Base-by-base conservation (phyloP, 2,329 filamentous ascomycete genomes). In the Ceratocystis alfenasii region DNA sequence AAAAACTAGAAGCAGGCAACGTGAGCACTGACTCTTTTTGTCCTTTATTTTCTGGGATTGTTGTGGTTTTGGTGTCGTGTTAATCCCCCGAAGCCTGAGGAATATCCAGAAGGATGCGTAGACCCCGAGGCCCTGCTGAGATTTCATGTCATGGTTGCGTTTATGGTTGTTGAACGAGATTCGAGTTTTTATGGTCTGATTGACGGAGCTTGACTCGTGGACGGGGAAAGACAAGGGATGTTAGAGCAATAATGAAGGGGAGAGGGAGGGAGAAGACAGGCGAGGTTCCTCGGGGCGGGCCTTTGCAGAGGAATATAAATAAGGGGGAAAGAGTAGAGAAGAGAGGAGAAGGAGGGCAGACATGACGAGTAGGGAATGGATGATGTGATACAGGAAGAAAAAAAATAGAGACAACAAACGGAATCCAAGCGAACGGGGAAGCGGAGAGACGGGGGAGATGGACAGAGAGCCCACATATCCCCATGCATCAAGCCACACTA, bases 21-120 rank as follows among this genome's bases (percentile, higher is more conserved):
- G 22, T 12, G 53, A 30, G 53, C 53, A 57, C 25, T 57, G 53
- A 57, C 53, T 57, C 17, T 57, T 57, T 57, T 57, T 33, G 8
- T 17, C 28, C 25, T 30, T 50, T 50, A 20, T 50, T 25, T 50
- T 50, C 48, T 50, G 48, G 48, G 48, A 50, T 50, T 20, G 10
- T n/a, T 50, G 48, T 20, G 48, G 53, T 57, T 57, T 8, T 57
- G 53, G 53, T 57, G 53, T 57, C 53, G 22, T 55, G 50, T 55
- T 55, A 55, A 55, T 55, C 7, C 25, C 25, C 50, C 50, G 20
- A 55, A 30, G 50, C 50, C 25, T 10, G 50, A 55, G 22, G 22
- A 15, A 30, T 57, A 30, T 25, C 5, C 33, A 28, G 53, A 57
- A 57, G 53, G 53, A 57, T 57, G 53, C 53, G 22, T 30, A 57